Evolutionary conservation across 2,329 filamentous ascomycete species (phyloP), one percentile per base, ranked within the genome.

Genomic region (Cladophialophora psammophila): DNA sequence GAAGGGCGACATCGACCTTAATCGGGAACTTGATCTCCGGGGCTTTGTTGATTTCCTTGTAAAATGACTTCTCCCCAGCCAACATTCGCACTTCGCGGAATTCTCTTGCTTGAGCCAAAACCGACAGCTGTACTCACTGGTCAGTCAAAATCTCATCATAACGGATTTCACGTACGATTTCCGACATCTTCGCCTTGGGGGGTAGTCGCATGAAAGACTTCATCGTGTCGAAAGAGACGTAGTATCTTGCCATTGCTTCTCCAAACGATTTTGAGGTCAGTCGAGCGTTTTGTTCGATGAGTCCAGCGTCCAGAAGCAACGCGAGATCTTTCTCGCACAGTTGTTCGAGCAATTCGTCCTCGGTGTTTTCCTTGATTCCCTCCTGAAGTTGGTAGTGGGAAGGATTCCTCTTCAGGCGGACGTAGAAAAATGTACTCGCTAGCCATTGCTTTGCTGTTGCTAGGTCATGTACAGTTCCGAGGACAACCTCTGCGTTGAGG

Each of bases 161-260:
- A 7, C 15, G 38, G 34, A 20, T 20, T 32, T 15, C 18, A 79
- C 88, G 80, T 79, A 93, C 91, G 73, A 94, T 88, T 52, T 91
- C 85, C 35, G 88, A 88, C 6, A 89, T 81, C 7, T 84, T 87
- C 0, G 89, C 84, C 48, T 84, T 85, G 0, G 80, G 77, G n/a
- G 86, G 85, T 60, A 95, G 81, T 0, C 81, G 81, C 52, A 94
- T 79, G 13, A 96, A 82, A 1, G 83, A 76, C 72, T 88, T 90
- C 91, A 95, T 96, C 0, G 92, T 95, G 42, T 90, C 85, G 72
- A 94, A 94, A 26, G 87, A 87, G 2, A 95, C 82, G 80, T 92
- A 94, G 76, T 94, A 96, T 56, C 88, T 86, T 52, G 92, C 91
- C 92, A 96, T 96, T 4, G 90, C 90, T 64, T 90, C 84, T 1